Evolutionary conservation across 495 filamentous ascomycete species (phyloP).

Genomic region (Aspergillus sparsus): DNA sequence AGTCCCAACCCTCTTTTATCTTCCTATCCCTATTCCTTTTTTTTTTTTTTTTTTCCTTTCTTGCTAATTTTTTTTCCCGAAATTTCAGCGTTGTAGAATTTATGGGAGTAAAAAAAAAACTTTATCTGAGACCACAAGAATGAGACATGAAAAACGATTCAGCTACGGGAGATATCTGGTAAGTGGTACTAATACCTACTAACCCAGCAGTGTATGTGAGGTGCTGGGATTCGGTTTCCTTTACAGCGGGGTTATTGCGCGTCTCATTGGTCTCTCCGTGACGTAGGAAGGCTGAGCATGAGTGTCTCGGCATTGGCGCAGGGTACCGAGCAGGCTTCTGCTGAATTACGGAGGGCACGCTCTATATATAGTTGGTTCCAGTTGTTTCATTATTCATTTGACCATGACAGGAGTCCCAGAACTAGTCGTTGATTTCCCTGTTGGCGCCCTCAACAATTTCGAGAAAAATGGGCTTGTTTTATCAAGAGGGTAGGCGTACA

Average conservation of each 20-base stretch:
- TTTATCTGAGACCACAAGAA: not conserved
- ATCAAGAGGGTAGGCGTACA: not conserved
- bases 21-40: too few species aligned
- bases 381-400: slow-evolving; percentile 6
- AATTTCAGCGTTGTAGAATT: not conserved
- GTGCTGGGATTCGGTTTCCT: not conserved
- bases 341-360: not conserved
- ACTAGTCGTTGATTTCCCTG: not conserved
- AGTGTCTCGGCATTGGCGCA: not conserved
- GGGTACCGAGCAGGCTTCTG: not conserved
- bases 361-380: slow-evolving; percentile 19
- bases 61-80: not conserved
- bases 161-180: too few species aligned
- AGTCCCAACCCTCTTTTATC: too few species aligned
- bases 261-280: slow-evolving; percentile 4
- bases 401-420: not conserved
- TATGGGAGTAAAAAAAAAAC: not conserved
- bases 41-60: too few species aligned
- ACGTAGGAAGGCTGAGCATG: slow-evolving; percentile 1
- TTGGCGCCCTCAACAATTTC: not conserved
- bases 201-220: not conserved
- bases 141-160: not conserved
- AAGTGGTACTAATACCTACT: not conserved
- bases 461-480: not conserved
- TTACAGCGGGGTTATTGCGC: not conserved